Evolutionary conservation across 768 basidiomycete species (phyloP).

Genomic region (Cystobasidium onofrii): DNA sequence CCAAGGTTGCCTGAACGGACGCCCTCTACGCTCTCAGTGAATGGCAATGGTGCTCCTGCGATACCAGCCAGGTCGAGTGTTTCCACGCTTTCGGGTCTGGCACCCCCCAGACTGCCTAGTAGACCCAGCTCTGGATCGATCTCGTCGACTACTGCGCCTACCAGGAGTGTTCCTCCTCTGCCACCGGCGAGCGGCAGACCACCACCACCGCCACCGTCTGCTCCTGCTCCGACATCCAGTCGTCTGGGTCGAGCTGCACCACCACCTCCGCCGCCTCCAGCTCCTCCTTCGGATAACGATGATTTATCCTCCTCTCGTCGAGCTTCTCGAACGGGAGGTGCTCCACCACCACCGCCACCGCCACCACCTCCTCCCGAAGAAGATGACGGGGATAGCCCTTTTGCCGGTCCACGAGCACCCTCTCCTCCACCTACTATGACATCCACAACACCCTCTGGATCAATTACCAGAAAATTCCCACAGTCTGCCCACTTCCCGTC

Average conservation of each 20-base stretch:
- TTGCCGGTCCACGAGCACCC: background rate
- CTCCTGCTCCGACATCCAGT: background rate
- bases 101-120: background rate
- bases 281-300: background rate
- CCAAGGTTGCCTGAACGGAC: background rate
- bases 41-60: background rate
- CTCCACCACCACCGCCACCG: slow-evolving; percentile 16
- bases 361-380: slow-evolving; percentile 15
- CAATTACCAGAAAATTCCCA: slow-evolving; percentile 23
- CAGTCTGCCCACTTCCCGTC: slow-evolving; percentile 26
- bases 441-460: slow-evolving; percentile 4
- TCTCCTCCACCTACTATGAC: slow-evolving; percentile 28
- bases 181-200: slow-evolving; percentile 12
- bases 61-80: background rate
- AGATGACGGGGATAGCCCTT: background rate
- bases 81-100: background rate
- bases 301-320: background rate
- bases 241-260: background rate
- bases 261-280: slow-evolving; percentile 4
- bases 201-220: slow-evolving; percentile 20
- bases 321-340: background rate
- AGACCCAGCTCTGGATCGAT: background rate
- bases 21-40: background rate
- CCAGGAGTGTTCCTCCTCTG: slow-evolving; percentile 7
- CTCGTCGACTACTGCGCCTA: background rate